phyloP scores from a whole-genome alignment of 805 yeast species.

The Sugiyamaella qingdaonensis region DNA sequence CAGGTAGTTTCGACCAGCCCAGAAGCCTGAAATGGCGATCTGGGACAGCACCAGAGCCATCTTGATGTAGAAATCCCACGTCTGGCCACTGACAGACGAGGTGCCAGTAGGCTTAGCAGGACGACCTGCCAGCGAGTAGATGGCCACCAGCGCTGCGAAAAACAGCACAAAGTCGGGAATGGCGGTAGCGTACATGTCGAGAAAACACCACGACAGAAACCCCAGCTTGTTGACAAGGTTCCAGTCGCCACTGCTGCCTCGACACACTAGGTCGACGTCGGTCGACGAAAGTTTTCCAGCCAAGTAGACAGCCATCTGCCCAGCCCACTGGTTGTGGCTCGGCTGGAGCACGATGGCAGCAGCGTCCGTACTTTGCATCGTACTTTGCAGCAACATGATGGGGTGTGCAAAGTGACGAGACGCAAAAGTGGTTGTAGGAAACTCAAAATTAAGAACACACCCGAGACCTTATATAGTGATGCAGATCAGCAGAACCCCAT shows the following conservation, averaged over 20 bases:
- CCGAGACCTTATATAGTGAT: neutral
- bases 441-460: neutral
- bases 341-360: neutral
- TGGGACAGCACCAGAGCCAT: neutral
- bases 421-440: too few species aligned
- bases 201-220: constrained; percentile 13
- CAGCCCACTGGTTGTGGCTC: neutral
- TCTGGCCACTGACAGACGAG: neutral
- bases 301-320: neutral
- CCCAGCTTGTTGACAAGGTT: constrained; percentile 1
- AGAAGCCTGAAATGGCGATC: neutral
- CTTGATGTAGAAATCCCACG: neutral
- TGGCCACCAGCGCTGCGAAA: neutral
- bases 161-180: constrained; percentile 8
- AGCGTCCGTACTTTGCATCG: too few species aligned
- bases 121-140: neutral
- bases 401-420: neutral
- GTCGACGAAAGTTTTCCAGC: neutral
- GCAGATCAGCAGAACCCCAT: neutral
- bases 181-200: constrained; percentile 11
- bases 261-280: neutral
- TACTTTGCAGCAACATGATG: neutral
- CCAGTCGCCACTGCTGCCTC: constrained; percentile 2
- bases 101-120: constrained; percentile 1
- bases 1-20: neutral